phyloP scores from a whole-genome alignment of 371 early-diverging fungal genomes.

The Batkoa obscura region DNA sequence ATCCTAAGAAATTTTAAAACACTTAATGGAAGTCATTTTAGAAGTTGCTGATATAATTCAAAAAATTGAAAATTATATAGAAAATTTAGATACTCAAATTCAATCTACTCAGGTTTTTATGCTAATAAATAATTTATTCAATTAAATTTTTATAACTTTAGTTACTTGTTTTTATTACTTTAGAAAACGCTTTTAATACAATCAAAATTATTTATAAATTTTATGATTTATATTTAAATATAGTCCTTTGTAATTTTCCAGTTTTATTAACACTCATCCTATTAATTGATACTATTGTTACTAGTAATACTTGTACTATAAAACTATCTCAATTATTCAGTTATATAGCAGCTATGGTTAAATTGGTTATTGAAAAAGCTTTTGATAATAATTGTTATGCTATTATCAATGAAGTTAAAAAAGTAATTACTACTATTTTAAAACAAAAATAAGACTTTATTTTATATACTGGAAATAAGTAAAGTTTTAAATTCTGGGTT shows the following conservation, averaged over 20 bases:
- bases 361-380: constrained; percentile 39
- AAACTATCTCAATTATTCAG: constrained; percentile 80
- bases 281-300: constrained; percentile 70
- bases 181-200: constrained; percentile 13
- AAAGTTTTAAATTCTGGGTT: too few species aligned
- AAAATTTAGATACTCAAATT: too few species aligned
- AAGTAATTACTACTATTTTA: constrained; percentile 49
- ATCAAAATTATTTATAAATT: constrained; percentile 36
- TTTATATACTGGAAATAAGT: too few species aligned
- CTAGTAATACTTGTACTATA: constrained; percentile 68
- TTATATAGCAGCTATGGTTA: constrained; percentile 39
- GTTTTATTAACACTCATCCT: constrained; percentile 49
- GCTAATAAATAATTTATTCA: too few species aligned
- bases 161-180: too few species aligned
- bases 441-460: constrained; percentile 62
- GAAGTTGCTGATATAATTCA: too few species aligned
- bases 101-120: too few species aligned
- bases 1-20: too few species aligned
- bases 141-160: too few species aligned
- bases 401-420: constrained; percentile 59
- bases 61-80: too few species aligned
- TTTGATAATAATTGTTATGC: constrained; percentile 39
- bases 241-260: constrained; percentile 81
- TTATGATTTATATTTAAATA: constrained; percentile 46
- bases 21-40: too few species aligned